Evolutionary conservation across 495 filamentous ascomycete genomes (phyloP).

Genomic region (Neurospora sp.): DNA sequence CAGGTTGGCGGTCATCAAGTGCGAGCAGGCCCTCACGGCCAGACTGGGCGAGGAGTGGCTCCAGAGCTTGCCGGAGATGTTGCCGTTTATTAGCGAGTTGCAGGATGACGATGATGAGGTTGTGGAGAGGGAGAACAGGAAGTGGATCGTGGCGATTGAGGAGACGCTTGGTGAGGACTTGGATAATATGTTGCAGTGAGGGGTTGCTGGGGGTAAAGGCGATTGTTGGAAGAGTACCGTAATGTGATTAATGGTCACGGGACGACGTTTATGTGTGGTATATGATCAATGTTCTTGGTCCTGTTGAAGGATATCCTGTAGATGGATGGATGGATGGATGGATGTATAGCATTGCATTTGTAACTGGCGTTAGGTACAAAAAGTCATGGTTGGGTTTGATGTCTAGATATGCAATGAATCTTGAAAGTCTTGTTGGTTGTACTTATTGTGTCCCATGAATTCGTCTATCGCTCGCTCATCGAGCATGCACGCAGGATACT

Average conservation of each 20-base stretch:
- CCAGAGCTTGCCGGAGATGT: constrained; percentile 78
- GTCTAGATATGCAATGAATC: not conserved
- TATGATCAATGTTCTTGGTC: not conserved
- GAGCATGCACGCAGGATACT: not conserved
- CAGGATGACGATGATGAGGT: constrained; percentile 92
- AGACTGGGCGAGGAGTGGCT: constrained; percentile 88
- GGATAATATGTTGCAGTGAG: constrained; percentile 77
- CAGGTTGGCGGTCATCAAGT: constrained; percentile 67
- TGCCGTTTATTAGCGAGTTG: constrained; percentile 86
- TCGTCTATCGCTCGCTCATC: not conserved
- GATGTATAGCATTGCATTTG: not conserved
- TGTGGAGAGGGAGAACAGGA: constrained; percentile 77
- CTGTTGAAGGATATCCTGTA: not conserved
- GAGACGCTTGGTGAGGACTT: constrained; percentile 75
- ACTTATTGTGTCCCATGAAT: not conserved
- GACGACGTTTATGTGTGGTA: not conserved
- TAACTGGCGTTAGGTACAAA: not conserved
- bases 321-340: not conserved
- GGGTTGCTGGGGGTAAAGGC: not conserved
- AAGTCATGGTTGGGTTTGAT: not conserved
- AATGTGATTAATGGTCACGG: not conserved
- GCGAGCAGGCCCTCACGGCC: constrained; percentile 66
- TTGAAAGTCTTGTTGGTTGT: not conserved
- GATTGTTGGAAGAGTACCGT: not conserved
- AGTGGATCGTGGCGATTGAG: constrained; percentile 84